Base-by-base conservation (phyloP, 495 filamentous ascomycete species). In the Podospora pseudoanserina region DNA sequence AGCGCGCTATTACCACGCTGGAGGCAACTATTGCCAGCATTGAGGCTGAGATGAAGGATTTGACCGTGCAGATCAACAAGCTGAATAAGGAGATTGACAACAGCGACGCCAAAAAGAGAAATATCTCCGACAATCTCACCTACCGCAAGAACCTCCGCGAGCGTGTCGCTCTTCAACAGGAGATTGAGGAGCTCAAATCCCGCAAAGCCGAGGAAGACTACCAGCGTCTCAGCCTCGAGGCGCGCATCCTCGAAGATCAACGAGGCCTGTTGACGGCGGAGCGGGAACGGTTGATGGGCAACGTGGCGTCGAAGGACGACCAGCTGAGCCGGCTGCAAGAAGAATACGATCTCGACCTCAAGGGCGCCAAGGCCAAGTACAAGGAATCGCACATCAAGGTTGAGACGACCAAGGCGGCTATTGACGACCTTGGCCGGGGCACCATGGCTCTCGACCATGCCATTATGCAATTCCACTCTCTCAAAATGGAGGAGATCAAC, bases 401-500 rank as follows among this genome's bases (percentile, higher is more conserved):
- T 2, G 92, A 96, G 77, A 94, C 92, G 0, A 97, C 93, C 32
- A 96, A 94, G 76, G 93, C 92, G 0, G 94, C 92, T 13, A 90
- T 95, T 53, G 93, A 95, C 67, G 95, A 99, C 75, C 82, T 99
- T 32, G 90, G 85, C 7, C 88, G 90, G 28, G 97, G 95, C 72
- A 85, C 84, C 15, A 80, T 82, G 2, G 94, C 94, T 15, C 83
- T 99, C 30, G 94, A 97, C 79, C 90, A 93, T 70, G 95, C 96
- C 65, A 95, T 99, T 77, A 97, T 99, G 93, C 90, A 88, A 71
- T 98, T 93, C 75, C 95, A 99, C 78, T 85, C 87, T 23, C 79
- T 96, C 65, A 99, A 98, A 82, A 99, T 99, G 95, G 93, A 94
- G 75, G 94, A 98, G 74, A 96, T 99, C 79, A 99, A 99, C 76